Conservation (phyloP, 2,329 filamentous ascomycete species). For the Fusarium napiforme region DNA sequence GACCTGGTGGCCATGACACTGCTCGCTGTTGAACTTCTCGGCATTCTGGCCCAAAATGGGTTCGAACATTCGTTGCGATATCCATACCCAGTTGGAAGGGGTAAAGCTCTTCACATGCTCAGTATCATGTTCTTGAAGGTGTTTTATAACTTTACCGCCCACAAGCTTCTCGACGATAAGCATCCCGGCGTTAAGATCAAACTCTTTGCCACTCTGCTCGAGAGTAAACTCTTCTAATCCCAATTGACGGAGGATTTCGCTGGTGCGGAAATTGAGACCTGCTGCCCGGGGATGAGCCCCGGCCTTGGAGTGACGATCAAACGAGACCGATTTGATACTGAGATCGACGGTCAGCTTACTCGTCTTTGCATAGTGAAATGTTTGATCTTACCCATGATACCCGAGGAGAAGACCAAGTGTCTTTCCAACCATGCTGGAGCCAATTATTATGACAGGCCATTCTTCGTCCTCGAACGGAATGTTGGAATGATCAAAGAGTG, state of each 20-base stretch:
- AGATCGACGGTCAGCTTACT: rapidly evolving
- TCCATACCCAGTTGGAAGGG: not conserved
- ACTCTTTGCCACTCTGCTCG: not conserved
- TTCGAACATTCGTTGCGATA: not conserved
- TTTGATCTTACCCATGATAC: not conserved
- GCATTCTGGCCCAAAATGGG: not conserved
- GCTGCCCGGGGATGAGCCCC: not conserved
- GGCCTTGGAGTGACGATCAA: not conserved
- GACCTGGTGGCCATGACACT: not conserved
- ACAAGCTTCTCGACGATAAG: not conserved
- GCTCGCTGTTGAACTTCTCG: not conserved
- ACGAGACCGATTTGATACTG: not conserved
- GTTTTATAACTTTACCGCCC: not conserved
- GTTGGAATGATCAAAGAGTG: not conserved
- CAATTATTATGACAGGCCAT: constrained; percentile 1
- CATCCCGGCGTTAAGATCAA: not conserved
- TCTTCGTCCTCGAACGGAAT: not conserved
- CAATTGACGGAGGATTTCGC: not conserved
- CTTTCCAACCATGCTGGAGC: constrained; percentile 6
- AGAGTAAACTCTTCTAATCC: not conserved
- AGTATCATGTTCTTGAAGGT: not conserved
- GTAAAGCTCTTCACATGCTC: not conserved
- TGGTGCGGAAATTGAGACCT: not conserved
- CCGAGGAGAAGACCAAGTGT: not conserved
- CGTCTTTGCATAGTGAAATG: rapidly evolving